Percentiles rank a stretch among this genome's conserved stretches.
Evolutionary conservation across 768 basidiomycete genomes (phyloP).

Genomic region (Coprinopsis strossmayeri): DNA sequence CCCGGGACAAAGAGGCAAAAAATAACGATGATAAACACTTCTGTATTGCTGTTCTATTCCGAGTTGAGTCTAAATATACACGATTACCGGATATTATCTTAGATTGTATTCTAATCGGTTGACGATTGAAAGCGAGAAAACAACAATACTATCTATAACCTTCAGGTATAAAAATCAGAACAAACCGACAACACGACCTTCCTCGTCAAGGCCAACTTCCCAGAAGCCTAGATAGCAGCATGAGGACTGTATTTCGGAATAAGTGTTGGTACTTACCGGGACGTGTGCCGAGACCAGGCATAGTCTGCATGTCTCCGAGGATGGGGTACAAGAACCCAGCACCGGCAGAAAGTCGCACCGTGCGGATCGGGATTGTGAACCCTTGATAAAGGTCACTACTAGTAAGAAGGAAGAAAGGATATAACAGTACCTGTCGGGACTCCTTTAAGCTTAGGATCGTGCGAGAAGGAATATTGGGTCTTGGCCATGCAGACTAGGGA

Average conservation of each 20-base stretch:
- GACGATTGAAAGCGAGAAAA: neutral
- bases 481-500: conserved; percentile 89
- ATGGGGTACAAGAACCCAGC: conserved; percentile 96
- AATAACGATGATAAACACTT: neutral
- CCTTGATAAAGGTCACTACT: conserved; percentile 33
- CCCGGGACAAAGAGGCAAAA: neutral
- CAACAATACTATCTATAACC: neutral
- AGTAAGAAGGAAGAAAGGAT: neutral
- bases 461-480: conserved; percentile 97
- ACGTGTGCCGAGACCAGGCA: conserved; percentile 92
- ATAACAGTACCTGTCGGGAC: conserved; percentile 62
- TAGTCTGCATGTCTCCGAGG: conserved; percentile 95
- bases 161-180: conserved; percentile 63
- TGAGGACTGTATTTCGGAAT: neutral
- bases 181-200: conserved; percentile 78
- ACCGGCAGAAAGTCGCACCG: conserved; percentile 83
- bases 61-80: conserved; percentile 20
- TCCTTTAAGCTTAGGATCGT: conserved; percentile 86
- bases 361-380: conserved; percentile 89
- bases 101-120: conserved; percentile 4
- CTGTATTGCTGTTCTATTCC: conserved; percentile 9
- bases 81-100: neutral
- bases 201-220: conserved; percentile 82
- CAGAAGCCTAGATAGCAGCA: conserved; percentile 59
- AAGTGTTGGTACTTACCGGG: conserved; percentile 46